Percentiles rank a stretch among this genome's conserved stretches.
These are phyloP conservation scores for Pseudogymnoascus pannorum DNA, from an alignment of 2,329 filamentous ascomycete genomes.

Conservation along the genomic window DNA sequence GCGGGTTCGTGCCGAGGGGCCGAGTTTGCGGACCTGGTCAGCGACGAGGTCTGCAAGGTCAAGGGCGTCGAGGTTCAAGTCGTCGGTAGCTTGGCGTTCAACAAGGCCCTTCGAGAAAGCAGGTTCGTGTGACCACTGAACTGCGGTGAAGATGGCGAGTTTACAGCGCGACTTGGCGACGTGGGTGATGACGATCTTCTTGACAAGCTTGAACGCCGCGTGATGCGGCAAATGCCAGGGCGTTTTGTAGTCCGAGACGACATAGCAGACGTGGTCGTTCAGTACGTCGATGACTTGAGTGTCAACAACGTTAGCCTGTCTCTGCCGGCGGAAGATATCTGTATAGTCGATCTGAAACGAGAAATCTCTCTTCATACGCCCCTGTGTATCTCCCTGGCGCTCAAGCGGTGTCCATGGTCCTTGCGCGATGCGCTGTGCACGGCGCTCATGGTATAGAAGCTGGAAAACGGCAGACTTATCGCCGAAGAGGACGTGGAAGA, in stretches of 20 bases:
- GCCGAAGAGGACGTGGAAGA: constrained; percentile 94
- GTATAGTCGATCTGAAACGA: constrained; percentile 66
- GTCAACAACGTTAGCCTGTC: constrained; percentile 62
- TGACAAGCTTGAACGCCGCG: constrained; percentile 71
- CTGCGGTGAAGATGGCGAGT: constrained; percentile 75
- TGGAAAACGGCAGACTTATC: constrained; percentile 95
- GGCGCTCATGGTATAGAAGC: constrained; percentile 76
- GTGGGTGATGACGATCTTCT: constrained; percentile 90
- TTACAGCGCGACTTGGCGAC: constrained; percentile 88
- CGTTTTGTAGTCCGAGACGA: constrained; percentile 54
- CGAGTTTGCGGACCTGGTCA: constrained; percentile 69
- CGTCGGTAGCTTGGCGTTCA: constrained; percentile 66
- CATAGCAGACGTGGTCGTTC: constrained; percentile 65
- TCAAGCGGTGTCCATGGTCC: constrained; percentile 74
- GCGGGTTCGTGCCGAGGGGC: constrained; percentile 65
- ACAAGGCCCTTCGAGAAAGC: constrained; percentile 53
- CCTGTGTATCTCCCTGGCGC: constrained; percentile 33
- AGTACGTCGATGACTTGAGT: constrained; percentile 80
- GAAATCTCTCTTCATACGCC: constrained; percentile 69
- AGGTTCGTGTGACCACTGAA: constrained; percentile 75
- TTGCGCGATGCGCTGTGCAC: constrained; percentile 73
- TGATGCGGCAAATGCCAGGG: constrained; percentile 78
- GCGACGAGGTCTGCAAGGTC: constrained; percentile 69
- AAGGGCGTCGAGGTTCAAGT: constrained; percentile 64
- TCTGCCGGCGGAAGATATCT: constrained; percentile 56